Evolutionary conservation across 495 filamentous ascomycete genomes (phyloP), one percentile per base, ranked within the genome.

Genomic region (Hyphodiscus hymeniophilus): DNA sequence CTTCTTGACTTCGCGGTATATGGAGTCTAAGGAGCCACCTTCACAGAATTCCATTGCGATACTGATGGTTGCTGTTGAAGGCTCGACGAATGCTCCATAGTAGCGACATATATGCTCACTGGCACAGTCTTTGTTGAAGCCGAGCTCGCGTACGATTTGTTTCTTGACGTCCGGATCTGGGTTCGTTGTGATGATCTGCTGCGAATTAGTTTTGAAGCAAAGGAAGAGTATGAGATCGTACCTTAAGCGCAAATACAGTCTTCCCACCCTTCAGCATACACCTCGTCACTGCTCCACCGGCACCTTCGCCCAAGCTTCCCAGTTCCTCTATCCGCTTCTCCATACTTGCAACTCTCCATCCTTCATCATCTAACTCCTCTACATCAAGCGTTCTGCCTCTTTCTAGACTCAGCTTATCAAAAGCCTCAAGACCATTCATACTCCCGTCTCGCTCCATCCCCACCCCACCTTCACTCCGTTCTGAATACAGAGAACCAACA

Each of bases 1-100:
- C 57, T 87, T 85, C 69, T 94, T 95, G 42, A 98, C 88, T 66
- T 97, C 91, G 52, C 87, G 87, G 72, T 97, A 98, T 56, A 98
- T 89, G 59, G 84, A 88, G 65, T 98, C 87, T 26, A 98, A 76
- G 43, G 86, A 92, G 24, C 92, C 94, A 42, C 92, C 92, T 64
- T 97, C 92, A 63, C 92, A 98, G 60, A 95, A 96, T 62, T 98
- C 92, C 92, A 98, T 98, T 21, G 89, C 89, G 63, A 98, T 98
- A 36, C 85, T 91, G 48, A 98, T 97, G 15, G 92, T 97, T 28
- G 91, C 87, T 0, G 86, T 88, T 3, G 85, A 82, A 51, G 92
- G 84, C 60, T 97, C 90, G 65, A 89, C 85, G 57, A 95, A 97
- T 48, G 92, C 89, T 51, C 92, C 92, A 58, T 95, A 97, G 65